phyloP scores from a whole-genome alignment of 2,329 filamentous ascomycete genomes.

The Plenodomus biglobosus region DNA sequence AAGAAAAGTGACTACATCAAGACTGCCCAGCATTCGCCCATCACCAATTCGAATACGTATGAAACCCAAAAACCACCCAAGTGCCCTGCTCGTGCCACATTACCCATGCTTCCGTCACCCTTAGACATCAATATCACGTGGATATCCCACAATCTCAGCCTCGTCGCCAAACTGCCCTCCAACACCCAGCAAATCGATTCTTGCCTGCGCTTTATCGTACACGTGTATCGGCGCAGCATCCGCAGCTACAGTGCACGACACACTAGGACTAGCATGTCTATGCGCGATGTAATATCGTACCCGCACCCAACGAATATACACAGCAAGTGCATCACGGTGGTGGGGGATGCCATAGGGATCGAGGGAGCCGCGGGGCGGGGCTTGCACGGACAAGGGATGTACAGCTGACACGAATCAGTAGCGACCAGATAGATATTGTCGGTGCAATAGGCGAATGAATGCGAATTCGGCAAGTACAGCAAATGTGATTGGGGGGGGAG shows the following conservation, averaged over 20 bases:
- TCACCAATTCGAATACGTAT: too few species aligned
- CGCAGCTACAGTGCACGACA: neutral
- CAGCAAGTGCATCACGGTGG: conserved; percentile 22
- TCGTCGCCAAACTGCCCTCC: conserved; percentile 7
- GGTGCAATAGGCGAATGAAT: neutral
- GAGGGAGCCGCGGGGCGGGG: conserved; percentile 17
- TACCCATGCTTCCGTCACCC: conserved; percentile 1
- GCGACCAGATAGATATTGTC: neutral
- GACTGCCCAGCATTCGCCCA: too few species aligned
- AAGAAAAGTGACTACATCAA: too few species aligned
- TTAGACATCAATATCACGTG: conserved; percentile 9
- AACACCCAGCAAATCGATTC: conserved; percentile 4
- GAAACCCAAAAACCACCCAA: too few species aligned
- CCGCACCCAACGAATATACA: conserved; percentile 26
- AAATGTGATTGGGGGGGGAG: neutral
- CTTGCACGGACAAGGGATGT: too few species aligned
- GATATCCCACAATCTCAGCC: conserved; percentile 1
- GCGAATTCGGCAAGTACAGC: neutral
- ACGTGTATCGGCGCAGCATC: neutral
- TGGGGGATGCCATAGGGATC: conserved; percentile 23
- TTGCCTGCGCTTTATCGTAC: neutral
- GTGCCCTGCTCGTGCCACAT: too few species aligned
- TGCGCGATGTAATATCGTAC: conserved; percentile 14
- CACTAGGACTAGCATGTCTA: neutral
- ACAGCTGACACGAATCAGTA: neutral